These are phyloP conservation scores for Fusarium sp. DNA, from an alignment of 2,329 filamentous ascomycete species.

Conservation along the genomic window DNA sequence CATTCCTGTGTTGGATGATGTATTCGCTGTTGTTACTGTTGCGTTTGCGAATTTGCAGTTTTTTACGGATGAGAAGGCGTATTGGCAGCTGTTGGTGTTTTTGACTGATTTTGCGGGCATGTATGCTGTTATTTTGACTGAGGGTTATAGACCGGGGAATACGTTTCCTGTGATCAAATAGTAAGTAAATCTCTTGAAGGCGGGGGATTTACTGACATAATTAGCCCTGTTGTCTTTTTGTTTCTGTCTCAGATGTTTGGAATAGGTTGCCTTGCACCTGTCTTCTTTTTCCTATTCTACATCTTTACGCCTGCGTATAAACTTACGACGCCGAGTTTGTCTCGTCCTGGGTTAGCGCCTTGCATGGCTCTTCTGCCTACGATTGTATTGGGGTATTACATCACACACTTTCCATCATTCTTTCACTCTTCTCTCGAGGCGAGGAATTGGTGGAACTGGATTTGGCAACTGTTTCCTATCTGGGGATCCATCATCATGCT, in stretches of 20 bases:
- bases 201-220: background rate
- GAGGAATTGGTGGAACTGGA: slow-evolving; percentile 50
- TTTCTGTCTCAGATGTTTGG: slow-evolving; percentile 42
- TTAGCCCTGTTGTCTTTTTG: slow-evolving; percentile 35
- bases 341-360: slow-evolving; percentile 10
- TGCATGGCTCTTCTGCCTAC: slow-evolving; percentile 38
- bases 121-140: slow-evolving; percentile 45
- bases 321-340: slow-evolving; percentile 18
- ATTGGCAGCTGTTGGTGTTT: slow-evolving; percentile 49
- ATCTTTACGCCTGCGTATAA: slow-evolving; percentile 34
- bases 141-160: slow-evolving; percentile 40
- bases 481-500: slow-evolving; percentile 42
- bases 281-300: slow-evolving; percentile 45
- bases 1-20: slow-evolving; percentile 36
- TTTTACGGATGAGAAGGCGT: slow-evolving; percentile 32
- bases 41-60: slow-evolving; percentile 46
- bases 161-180: slow-evolving; percentile 34
- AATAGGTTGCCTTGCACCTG: slow-evolving; percentile 38
- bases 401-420: slow-evolving; percentile 36
- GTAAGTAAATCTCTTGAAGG: slow-evolving; percentile 20
- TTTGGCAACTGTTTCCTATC: slow-evolving; percentile 49
- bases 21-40: slow-evolving; percentile 33
- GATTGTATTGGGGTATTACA: slow-evolving; percentile 33
- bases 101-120: slow-evolving; percentile 46
- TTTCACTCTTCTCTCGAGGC: slow-evolving; percentile 39